phyloP scores from a whole-genome alignment of 768 basidiomycete genomes.

The Leccinum variicolor region DNA sequence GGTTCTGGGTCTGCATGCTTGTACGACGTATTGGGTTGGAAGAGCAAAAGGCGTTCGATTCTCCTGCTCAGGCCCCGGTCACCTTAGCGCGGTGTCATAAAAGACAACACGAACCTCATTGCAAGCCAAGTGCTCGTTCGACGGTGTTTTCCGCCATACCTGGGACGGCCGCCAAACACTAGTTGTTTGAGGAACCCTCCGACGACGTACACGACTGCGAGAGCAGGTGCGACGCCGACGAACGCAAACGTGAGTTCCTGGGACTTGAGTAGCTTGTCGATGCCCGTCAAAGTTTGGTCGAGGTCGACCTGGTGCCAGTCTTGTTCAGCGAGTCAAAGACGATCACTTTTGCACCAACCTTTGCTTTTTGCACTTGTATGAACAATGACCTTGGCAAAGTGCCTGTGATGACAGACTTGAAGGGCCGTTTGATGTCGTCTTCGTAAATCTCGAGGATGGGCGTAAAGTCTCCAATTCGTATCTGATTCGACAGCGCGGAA shows the following conservation, averaged over 20 bases:
- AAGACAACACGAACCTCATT: constrained; percentile 50
- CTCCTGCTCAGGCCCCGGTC: constrained; percentile 37
- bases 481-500: constrained; percentile 57
- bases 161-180: constrained; percentile 48
- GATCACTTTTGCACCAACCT: constrained; percentile 42
- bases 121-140: constrained; percentile 63
- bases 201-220: constrained; percentile 72
- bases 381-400: constrained; percentile 80
- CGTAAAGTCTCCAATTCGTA: constrained; percentile 81
- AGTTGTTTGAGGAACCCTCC: constrained; percentile 51
- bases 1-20: constrained; percentile 7
- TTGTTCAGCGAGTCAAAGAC: neutral
- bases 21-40: constrained; percentile 36
- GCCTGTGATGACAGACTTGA: constrained; percentile 77
- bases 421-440: constrained; percentile 84
- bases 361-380: constrained; percentile 94
- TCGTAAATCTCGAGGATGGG: constrained; percentile 87
- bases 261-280: constrained; percentile 90
- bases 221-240: constrained; percentile 89
- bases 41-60: constrained; percentile 65
- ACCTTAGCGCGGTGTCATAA: neutral
- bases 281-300: constrained; percentile 83
- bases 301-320: constrained; percentile 69
- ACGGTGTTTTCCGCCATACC: constrained; percentile 55
- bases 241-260: constrained; percentile 97